A percentile compares a stretch with the other conserved stretches of the same genome.
phyloP scores from a whole-genome alignment of 805 yeast species.

The Jamesozyma lodderae region DNA sequence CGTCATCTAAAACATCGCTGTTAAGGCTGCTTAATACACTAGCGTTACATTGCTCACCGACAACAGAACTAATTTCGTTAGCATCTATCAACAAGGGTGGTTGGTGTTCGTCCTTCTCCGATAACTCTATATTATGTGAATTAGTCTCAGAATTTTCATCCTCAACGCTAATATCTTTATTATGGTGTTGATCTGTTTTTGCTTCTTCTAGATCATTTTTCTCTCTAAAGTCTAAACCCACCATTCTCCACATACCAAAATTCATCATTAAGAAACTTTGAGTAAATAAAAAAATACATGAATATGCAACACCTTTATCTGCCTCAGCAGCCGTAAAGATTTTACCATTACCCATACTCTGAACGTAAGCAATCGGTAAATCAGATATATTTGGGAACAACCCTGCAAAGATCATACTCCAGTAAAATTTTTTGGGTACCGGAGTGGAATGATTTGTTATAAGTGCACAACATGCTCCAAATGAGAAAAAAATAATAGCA shows the following conservation, averaged over 20 bases:
- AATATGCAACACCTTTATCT: slow-evolving; percentile 68
- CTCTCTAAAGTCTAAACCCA: slow-evolving; percentile 58
- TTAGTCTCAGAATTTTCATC: too few species aligned
- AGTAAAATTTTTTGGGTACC: slow-evolving; percentile 65
- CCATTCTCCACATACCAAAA: slow-evolving; percentile 61
- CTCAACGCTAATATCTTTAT: too few species aligned
- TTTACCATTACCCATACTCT: slow-evolving; percentile 56
- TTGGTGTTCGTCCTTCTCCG: background rate
- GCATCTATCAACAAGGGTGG: background rate
- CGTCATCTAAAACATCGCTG: too few species aligned
- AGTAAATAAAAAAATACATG: slow-evolving; percentile 59
- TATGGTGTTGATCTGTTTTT: background rate
- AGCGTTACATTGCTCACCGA: too few species aligned
- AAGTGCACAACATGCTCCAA: slow-evolving; percentile 38
- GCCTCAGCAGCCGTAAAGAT: slow-evolving; percentile 48
- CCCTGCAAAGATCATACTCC: slow-evolving; percentile 67
- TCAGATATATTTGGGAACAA: slow-evolving; percentile 74
- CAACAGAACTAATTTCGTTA: too few species aligned
- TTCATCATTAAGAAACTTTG: slow-evolving; percentile 65
- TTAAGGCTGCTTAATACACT: too few species aligned
- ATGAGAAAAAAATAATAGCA: slow-evolving; percentile 35
- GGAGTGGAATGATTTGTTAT: slow-evolving; percentile 41
- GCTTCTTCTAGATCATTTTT: too few species aligned
- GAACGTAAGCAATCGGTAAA: slow-evolving; percentile 75
- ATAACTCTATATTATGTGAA: too few species aligned